Conservation (phyloP, 176 grass and related monocot genomes). For the Eleusine coracana region DNA sequence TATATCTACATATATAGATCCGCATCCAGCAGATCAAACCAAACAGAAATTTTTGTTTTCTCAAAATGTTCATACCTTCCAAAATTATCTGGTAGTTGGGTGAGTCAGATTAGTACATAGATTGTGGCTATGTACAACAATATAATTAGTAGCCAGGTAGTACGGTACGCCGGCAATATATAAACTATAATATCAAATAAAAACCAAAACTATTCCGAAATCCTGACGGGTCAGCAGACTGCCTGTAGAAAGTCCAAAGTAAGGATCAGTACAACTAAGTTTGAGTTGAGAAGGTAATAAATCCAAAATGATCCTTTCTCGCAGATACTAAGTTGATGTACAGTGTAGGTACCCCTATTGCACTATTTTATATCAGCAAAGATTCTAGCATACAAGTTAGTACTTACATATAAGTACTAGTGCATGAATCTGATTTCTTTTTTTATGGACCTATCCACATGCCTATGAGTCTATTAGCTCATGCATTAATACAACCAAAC, state of each 20-base stretch:
- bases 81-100: slow-evolving; percentile 10
- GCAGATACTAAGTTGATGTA: slow-evolving; percentile 19
- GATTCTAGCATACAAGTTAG: slow-evolving; percentile 5
- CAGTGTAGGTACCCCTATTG: neutral
- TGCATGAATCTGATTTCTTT: neutral
- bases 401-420: neutral
- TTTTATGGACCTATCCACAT: slow-evolving; percentile 29
- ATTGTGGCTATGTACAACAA: neutral
- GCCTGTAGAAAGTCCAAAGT: slow-evolving; percentile 28
- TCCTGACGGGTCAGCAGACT: neutral
- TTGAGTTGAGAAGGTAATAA: slow-evolving; percentile 24
- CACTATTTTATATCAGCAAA: slow-evolving; percentile 7
- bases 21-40: slow-evolving; percentile 11
- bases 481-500: slow-evolving; percentile 5
- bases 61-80: neutral
- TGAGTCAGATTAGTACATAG: neutral
- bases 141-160: neutral
- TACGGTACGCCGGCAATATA: neutral
- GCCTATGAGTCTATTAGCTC: slow-evolving; percentile 20
- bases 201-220: neutral
- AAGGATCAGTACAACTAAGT: slow-evolving; percentile 21
- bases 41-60: neutral
- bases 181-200: neutral
- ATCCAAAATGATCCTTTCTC: slow-evolving; percentile 13
- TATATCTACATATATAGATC: neutral